Base-by-base conservation (phyloP, 352 stramenopile genomes). In the Phytopythium litorale region DNA sequence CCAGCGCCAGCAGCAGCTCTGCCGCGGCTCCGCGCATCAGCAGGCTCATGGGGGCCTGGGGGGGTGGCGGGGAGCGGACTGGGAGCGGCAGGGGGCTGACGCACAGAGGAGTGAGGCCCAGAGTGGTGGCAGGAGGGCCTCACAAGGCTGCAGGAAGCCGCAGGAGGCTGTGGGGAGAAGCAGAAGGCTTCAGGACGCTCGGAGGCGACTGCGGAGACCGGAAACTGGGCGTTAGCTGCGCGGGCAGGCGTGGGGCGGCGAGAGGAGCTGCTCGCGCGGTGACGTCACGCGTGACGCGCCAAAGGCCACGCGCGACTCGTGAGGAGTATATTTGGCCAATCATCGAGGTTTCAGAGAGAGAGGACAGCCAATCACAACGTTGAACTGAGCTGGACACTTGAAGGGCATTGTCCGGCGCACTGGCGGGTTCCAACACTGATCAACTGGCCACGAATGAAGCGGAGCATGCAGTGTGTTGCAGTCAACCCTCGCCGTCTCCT, bases 1-100 rank as follows among this genome's bases (percentile, higher is more conserved):
- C 69, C 28, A 58, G 62, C 33, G 75, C 64, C 52, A 81, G 65
- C 25, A 86, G 51, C 45, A 87, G 48, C 45, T 87, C 80, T 3
- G 60, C 68, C 28, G 52, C 43, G 8, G 63, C 64, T 1, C 72
- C 72, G 23, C 62, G 64, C 67, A 80, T 74, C 19, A 78, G 60
- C 21, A 49, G 18, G 12, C 25, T 30, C 53, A 58, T 58, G 18
- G 53, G 7, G 33, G 2, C 16, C 35, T 4, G 2, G 30, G 18
- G 23, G 32, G 11, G 12, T 18, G 42, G 0, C 19, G 21, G 7
- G 42, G 42, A n/a, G 42, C 6, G 16, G 15, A 4, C 5, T 3
- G 42, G 42, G 9, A 4, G 6, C 5, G n/a, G 35, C 13, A 8
- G 1, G 30, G 12, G 18, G 25, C 15, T 25, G 50, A 3, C 28